Evolutionary conservation across 352 stramenopile species (phyloP).

Genomic region (Blastocystis sp.): DNA sequence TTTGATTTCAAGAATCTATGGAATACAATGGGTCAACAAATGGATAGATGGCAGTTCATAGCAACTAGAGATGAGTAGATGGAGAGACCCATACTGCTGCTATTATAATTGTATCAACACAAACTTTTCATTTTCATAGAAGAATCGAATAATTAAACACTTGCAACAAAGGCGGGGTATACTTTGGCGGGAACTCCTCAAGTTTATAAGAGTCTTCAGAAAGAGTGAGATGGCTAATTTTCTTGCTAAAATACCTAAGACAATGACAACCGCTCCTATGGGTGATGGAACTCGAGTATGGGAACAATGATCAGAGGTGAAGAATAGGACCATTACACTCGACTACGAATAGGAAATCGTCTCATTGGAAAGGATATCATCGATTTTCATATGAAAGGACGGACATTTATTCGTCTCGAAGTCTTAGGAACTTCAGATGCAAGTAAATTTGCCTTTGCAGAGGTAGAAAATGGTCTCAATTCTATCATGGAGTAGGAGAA

Average conservation of each 20-base stretch:
- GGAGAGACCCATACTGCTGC: too few relatives aligned
- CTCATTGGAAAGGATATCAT: constrained; percentile 52
- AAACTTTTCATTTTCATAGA: too few relatives aligned
- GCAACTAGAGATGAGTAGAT: too few relatives aligned
- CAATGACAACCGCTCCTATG: neutral
- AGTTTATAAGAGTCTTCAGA: too few relatives aligned
- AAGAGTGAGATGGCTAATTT: neutral
- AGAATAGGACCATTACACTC: neutral
- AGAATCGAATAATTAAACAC: too few relatives aligned
- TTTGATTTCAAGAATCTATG: neutral
- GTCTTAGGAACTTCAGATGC: neutral
- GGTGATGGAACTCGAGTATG: neutral
- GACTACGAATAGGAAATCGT: constrained; percentile 15
- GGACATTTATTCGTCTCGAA: neutral
- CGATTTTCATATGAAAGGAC: constrained; percentile 33
- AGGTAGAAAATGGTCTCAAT: neutral
- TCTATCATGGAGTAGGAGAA: neutral
- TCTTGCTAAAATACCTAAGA: neutral
- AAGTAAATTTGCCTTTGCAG: neutral
- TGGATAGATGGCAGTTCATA: neutral
- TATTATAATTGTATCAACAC: too few relatives aligned
- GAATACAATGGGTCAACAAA: neutral
- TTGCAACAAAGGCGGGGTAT: too few relatives aligned
- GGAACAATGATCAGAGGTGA: neutral
- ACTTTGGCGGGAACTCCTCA: too few relatives aligned